Base-by-base conservation (phyloP, 225 moss, liverwort and hornwort genomes). In the Polytrichum formosum region DNA sequence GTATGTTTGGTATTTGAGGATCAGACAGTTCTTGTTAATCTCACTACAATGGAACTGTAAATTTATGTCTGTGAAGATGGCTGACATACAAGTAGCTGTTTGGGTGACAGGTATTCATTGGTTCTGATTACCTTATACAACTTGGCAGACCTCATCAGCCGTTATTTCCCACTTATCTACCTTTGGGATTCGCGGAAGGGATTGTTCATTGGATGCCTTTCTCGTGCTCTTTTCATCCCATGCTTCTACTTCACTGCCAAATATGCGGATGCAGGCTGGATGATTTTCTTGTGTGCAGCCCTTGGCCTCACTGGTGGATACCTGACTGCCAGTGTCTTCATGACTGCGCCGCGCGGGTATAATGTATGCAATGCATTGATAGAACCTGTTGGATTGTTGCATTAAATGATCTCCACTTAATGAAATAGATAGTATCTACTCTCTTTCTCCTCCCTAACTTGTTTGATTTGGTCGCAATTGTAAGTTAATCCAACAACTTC, bases 201-300 rank as follows among this genome's bases (percentile, higher is more conserved):
- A 75, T 68, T 84, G 18, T 71, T 86, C 66, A 18, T 76, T 27
- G 53, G 63, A 29, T 84, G 80, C 58, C 70, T 64, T 54, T 68
- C 82, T 20, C 84, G 90, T 17, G 70, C 81, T 61, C 72, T 66
- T 26, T 81, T 90, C 61, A 76, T 85, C 60, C 87, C 90, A 6
- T 80, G 78, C 31, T 90, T 90, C 80, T 87, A 80, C 30, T 81
- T 84, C 70, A 71, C 90, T 58, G 87, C 90, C 60, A 90, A 85
- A 56, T 84, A 82, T 69, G 87, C 80, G 30, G 78, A 68, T 37
- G 78, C 77, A 54, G 90, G 84, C 30, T 87, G 77, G 70, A 87
- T 90, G 90, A 82, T 90, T 55, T 84, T 90, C 66, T 61, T 90
- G 29, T 82, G 82, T 53, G 78, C 78, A 70, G 69, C 81, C 37